Conservation (phyloP, 352 stramenopile genomes). For the Globisporangium irregulare region DNA sequence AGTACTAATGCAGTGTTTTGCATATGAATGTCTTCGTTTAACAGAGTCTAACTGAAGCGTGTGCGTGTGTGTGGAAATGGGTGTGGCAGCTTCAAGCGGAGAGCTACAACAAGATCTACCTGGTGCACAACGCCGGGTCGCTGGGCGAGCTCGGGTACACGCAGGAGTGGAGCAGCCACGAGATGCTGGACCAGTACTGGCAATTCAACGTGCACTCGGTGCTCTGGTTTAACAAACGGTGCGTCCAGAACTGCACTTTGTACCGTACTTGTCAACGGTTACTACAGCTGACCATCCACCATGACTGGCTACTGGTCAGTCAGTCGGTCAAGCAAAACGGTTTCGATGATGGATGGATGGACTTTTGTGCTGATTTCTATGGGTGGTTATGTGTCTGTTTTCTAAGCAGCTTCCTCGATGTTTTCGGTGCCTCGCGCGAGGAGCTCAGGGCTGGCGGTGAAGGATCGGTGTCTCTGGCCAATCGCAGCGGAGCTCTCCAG, state of each 20-base stretch:
- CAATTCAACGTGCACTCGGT: conserved; percentile 86
- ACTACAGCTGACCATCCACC: background rate
- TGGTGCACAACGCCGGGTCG: conserved; percentile 86
- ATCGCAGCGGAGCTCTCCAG: conserved; percentile 13
- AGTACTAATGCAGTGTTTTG: conserved; percentile 13
- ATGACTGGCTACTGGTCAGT: background rate
- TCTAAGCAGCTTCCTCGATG: conserved; percentile 43
- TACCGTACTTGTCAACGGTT: background rate
- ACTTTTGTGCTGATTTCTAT: background rate
- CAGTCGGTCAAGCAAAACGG: background rate
- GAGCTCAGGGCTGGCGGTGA: conserved; percentile 19
- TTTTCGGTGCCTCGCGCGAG: conserved; percentile 48
- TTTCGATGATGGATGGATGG: background rate
- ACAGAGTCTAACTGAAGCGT: background rate
- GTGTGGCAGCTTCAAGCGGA: conserved; percentile 24
- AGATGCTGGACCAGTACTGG: conserved; percentile 50
- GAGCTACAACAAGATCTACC: conserved; percentile 40
- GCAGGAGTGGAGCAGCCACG: conserved; percentile 44
- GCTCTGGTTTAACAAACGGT: conserved; percentile 78
- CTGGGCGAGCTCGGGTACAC: conserved; percentile 62
- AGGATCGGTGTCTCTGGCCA: background rate
- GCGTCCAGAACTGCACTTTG: background rate
- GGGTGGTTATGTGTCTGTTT: background rate
- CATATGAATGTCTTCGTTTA: background rate
- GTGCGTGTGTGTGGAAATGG: background rate